Base-by-base conservation (phyloP, 176 grass and related monocot genomes). In the Rhipidocladum racemiflorum region DNA sequence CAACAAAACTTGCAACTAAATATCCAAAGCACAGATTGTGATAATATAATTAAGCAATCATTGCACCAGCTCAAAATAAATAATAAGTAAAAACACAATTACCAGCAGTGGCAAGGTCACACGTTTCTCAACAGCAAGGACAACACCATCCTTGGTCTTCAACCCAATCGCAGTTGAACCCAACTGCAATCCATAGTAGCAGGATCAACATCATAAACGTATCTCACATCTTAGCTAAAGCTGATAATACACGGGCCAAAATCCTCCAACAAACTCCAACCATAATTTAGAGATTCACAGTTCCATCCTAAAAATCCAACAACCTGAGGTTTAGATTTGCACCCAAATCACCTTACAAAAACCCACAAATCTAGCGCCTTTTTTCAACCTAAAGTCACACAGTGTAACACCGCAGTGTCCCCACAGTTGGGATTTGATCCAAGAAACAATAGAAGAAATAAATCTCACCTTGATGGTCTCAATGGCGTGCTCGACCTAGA, bases 401-500 rank as follows among this genome's bases (percentile, higher is more conserved):
- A 20, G 30, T 21, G 3, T 60, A 4, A 0, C 36, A 36, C 44
- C 20, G 7, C 11, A 16, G 16, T 49, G 14, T 45, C 39, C 5
- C 32, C 72, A 21, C n/a, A 5, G 40, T 28, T 23, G 60, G 61
- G 34, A 82, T 89, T 43, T 23, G 57, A 74, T 25, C 72, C n/a
- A 17, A 1, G 17, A 34, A 36, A n/a, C 13, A 38, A 36, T 0
- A 50, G n/a, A 46, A 17, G 15, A 32, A 6, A 7, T 0, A 76
- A 32, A 46, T 15, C 75, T 73, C n/a, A 97, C 94, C 92, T 97
- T 97, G 77, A 97, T 97, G 59, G 94, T 92, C 88, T 97, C 94
- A 61, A 97, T 97, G 77, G 94, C 94, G 86, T 97, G 94, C 64
- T 97, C 92, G 34, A 94, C 94, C 92, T 97, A 92, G 84, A 97